Evolutionary conservation across 129 eudicot genomes (phyloP), one percentile per base, ranked within the genome.

Genomic region (Lonicera japonica): DNA sequence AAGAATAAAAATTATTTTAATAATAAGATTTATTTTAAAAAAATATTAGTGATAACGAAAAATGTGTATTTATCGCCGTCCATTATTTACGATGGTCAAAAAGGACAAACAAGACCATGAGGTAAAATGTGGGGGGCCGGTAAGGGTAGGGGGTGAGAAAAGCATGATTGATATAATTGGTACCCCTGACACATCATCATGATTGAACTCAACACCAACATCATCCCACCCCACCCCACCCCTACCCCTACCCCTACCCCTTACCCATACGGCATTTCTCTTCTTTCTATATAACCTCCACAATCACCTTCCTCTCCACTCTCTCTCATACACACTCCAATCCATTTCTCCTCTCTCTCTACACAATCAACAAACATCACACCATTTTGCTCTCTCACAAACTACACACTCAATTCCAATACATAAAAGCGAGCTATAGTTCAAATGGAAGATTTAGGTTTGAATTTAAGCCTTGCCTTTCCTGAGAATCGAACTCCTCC

Each of bases 401-500:
- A 41, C 46, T 11, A 29, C 6, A 29, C 36, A 29, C 6, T 29
- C 2, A 29, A 29, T 29, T 6, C 6, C 36, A 29, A 29, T 29
- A 29, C 6, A 29, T 29, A 2, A 29, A 29, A 1, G 2, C 6
- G 36, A 29, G 75, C 71, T 75, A 75, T 80, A 73, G 75, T 58
- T 67, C 73, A 66, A 11, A 80, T 77, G 25, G 76, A 78, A 41
- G 87, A 81, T 68, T 69, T 85, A 56, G 84, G 84, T 23, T 38
- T 85, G 56, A 80, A 80, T 23, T 70, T 85, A 11, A 81, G 92
- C 77, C 67, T 85, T 51, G 78, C 64, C 70, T 80, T 68, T 52
- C 71, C 84, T 63, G 70, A 47, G 22, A 73, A 62, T 48, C 69
- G 46, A 48, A 25, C 71, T 41, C 61, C 81, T 22, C 64, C 71